A percentile compares a stretch with the other conserved stretches of the same genome.
Evolutionary conservation across 495 filamentous ascomycete species (phyloP).

Genomic region (Penicillium longicatenatum): DNA sequence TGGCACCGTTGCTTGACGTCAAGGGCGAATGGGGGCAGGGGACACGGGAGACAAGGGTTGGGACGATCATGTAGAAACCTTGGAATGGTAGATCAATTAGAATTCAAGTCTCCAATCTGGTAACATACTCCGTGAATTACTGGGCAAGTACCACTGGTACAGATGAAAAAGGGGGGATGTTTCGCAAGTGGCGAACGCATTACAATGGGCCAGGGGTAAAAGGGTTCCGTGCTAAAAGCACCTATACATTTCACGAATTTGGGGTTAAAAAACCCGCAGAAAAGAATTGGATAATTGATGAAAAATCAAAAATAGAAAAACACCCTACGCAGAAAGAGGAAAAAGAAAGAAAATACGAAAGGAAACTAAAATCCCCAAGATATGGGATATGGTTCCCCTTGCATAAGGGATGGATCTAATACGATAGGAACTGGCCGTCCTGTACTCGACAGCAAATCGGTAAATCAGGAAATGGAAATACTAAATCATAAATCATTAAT

Average conservation of each 20-base stretch:
- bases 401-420: conserved; percentile 10
- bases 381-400: conserved; percentile 15
- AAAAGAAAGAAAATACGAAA: not conserved
- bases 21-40: not conserved
- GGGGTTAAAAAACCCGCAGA: not conserved
- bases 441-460: too few species aligned
- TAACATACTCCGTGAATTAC: too few species aligned
- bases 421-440: not conserved
- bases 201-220: not conserved
- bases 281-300: not conserved
- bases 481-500: not conserved
- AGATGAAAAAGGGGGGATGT: not conserved
- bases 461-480: too few species aligned
- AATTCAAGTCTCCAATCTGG: not conserved
- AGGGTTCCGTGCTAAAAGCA: not conserved
- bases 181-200: not conserved
- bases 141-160: too few species aligned
- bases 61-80: not conserved
- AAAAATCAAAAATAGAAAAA: not conserved
- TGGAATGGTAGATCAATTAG: not conserved
- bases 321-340: not conserved
- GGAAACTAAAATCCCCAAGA: not conserved
- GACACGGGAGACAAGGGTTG: not conserved
- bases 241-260: not conserved
- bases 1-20: conserved; percentile 6